phyloP scores from a whole-genome alignment of 768 basidiomycete genomes.

The Mycena chlorophos region DNA sequence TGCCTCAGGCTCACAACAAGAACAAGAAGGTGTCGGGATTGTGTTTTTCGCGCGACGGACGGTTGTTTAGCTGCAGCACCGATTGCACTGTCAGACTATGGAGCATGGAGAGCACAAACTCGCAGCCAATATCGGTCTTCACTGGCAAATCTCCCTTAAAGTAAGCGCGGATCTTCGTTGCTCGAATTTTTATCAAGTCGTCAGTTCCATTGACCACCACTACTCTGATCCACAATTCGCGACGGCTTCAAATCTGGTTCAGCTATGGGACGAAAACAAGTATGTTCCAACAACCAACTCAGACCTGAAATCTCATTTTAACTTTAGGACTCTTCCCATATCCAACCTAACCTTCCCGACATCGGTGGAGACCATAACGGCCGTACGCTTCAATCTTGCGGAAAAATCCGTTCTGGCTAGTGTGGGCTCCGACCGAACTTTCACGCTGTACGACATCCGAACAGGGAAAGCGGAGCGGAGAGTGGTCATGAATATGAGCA shows the following conservation, averaged over 20 bases:
- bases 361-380: constrained; percentile 84
- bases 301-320: background rate
- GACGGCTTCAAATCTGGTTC: constrained; percentile 89
- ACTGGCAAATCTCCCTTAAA: constrained; percentile 90
- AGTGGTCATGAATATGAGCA: constrained; percentile 91
- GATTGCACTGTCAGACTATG: constrained; percentile 85
- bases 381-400: constrained; percentile 89
- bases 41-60: constrained; percentile 64
- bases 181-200: constrained; percentile 5
- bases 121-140: constrained; percentile 72
- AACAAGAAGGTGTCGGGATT: constrained; percentile 85
- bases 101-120: constrained; percentile 42
- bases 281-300: constrained; percentile 34
- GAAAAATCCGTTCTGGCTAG: constrained; percentile 95
- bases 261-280: constrained; percentile 98
- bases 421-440: constrained; percentile 92
- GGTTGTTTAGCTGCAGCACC: constrained; percentile 76
- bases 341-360: constrained; percentile 86
- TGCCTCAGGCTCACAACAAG: constrained; percentile 77
- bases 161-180: constrained; percentile 54
- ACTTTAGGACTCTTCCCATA: constrained; percentile 71
- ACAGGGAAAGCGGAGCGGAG: constrained; percentile 95
- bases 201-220: constrained; percentile 92
- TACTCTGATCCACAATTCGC: constrained; percentile 87
- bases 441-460: constrained; percentile 94